Evolutionary conservation across 306 rosid species (phyloP), one percentile per base, ranked within the genome.

Genomic region (Delonix regia): DNA sequence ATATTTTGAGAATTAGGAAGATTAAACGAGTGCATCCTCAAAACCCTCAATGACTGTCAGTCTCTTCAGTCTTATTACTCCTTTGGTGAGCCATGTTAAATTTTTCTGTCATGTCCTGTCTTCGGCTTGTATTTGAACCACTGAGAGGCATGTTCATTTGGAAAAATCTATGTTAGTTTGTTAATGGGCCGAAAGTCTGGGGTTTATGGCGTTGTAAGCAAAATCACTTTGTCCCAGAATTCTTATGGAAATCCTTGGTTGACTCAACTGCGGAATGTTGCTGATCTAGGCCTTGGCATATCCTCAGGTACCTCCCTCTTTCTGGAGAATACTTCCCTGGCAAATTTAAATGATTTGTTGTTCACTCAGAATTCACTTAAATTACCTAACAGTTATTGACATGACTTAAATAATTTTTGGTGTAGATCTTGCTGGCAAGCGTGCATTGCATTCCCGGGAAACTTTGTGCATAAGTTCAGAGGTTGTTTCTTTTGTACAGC

Each of bases 401-500:
- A 57, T 57, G 71, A 66, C 33, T 6, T 49, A 14, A 59, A 7
- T 64, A 78, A 69, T 82, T 28, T n/a, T 65, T 36, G 10, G 48
- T 83, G 78, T 64, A 69, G 85, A 91, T 81, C 91, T 77, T 86
- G 82, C 80, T 75, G 84, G 82, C 71, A 28, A 80, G 78, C 68
- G 83, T 70, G 83, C 71, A 57, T 80, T 85, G 60, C 71, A 77
- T 79, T 83, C 77, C 48, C 65, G 19, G 78, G 76, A 78, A 81
- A 81, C 80, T 76, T 78, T 45, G 65, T 78, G 83, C 88, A 83
- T 85, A 88, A 80, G 78, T 86, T 71, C 79, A 13, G 67, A 73
- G 85, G 81, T 86, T 89, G 80, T 77, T 86, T 81, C 78, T 71
- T 57, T 76, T 91, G 98, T 91, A 95, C 89, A 91, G 90, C 85